Evolutionary conservation across 306 rosid genomes (phyloP).

Genomic region (Trifolium fragiferum): DNA sequence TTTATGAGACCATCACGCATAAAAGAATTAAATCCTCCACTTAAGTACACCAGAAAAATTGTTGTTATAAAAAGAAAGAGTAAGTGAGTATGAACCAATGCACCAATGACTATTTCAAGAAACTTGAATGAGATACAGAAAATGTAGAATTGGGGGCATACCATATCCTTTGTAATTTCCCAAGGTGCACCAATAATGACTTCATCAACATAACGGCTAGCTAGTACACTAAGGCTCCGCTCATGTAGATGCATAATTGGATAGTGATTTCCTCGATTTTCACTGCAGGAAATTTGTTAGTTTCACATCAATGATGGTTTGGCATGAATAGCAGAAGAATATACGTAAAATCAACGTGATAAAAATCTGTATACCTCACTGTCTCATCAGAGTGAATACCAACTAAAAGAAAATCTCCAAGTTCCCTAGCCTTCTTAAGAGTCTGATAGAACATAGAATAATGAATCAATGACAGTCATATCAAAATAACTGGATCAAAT

Average conservation of each 20-base stretch:
- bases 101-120: slow-evolving; percentile 27
- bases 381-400: slow-evolving; percentile 84
- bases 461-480: slow-evolving; percentile 32
- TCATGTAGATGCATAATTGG: slow-evolving; percentile 97
- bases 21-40: slow-evolving; percentile 10
- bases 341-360: slow-evolving; percentile 23
- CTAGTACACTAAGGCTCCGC: slow-evolving; percentile 95
- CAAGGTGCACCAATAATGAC: slow-evolving; percentile 98
- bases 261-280: slow-evolving; percentile 71
- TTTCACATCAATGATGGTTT: slow-evolving; percentile 17
- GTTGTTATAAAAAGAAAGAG: neutral
- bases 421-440: slow-evolving; percentile 88
- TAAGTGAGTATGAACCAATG: slow-evolving; percentile 19
- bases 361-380: slow-evolving; percentile 66
- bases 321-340: slow-evolving; percentile 21
- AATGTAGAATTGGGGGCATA: slow-evolving; percentile 44
- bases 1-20: slow-evolving; percentile 7
- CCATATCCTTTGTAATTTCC: slow-evolving; percentile 94
- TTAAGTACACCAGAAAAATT: slow-evolving; percentile 9
- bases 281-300: slow-evolving; percentile 57
- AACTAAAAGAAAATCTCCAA: slow-evolving; percentile 93
- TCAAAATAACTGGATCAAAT: slow-evolving; percentile 18
- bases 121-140: slow-evolving; percentile 19
- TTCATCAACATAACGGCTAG: slow-evolving; percentile 92
- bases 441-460: slow-evolving; percentile 57